These are phyloP conservation scores for Auriscalpium vulgare DNA, from an alignment of 768 basidiomycete species.

Conservation along the genomic window DNA sequence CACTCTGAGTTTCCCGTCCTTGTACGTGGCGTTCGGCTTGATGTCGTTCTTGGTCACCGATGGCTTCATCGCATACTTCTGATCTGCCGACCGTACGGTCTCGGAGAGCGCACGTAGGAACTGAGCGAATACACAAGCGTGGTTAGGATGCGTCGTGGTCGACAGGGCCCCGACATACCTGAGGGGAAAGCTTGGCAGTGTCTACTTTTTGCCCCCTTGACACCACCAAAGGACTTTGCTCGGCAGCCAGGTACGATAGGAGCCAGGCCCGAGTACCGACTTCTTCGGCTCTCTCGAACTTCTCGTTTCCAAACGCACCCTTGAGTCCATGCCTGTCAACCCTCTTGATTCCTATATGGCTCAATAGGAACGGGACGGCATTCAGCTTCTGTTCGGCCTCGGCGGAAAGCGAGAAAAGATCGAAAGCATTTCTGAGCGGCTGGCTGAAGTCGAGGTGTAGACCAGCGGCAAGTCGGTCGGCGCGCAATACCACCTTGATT, in stretches of 20 bases:
- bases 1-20: slow-evolving; percentile 27
- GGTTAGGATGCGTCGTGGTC: not conserved
- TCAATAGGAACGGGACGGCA: not conserved
- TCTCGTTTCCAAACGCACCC: not conserved
- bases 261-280: not conserved
- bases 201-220: not conserved
- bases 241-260: not conserved
- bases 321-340: not conserved
- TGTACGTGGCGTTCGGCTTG: slow-evolving; percentile 17
- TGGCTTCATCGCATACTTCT: slow-evolving; percentile 43
- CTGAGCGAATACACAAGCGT: not conserved
- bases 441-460: slow-evolving; percentile 33
- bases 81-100: slow-evolving; percentile 35
- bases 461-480: slow-evolving; percentile 25
- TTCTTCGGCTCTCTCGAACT: not conserved
- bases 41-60: slow-evolving; percentile 35
- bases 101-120: slow-evolving; percentile 37
- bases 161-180: not conserved
- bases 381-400: not conserved
- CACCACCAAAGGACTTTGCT: not conserved
- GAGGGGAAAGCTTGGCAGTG: not conserved
- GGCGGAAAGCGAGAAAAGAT: not conserved
- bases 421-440: slow-evolving; percentile 15
- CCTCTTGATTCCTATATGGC: not conserved
- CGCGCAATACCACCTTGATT: not conserved